These are phyloP conservation scores for Collybia mongolica DNA, from an alignment of 768 basidiomycete genomes.

Conservation along the genomic window DNA sequence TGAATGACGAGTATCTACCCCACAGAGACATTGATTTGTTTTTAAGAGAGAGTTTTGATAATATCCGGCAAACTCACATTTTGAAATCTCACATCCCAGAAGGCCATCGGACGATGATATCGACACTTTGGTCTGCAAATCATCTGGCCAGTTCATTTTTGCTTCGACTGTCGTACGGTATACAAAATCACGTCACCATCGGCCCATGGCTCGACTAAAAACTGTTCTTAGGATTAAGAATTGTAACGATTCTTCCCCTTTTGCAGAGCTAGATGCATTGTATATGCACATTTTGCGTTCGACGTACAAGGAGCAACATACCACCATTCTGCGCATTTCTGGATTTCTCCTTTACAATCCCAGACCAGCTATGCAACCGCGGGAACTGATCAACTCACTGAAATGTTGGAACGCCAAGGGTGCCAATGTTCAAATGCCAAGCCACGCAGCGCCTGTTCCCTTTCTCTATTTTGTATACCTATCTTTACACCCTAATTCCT, in stretches of 20 bases:
- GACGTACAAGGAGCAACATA: background rate
- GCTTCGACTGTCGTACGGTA: conserved; percentile 1
- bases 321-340: background rate
- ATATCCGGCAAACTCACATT: background rate
- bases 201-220: background rate
- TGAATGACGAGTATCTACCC: background rate
- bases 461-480: no score
- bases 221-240: background rate
- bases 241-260: background rate
- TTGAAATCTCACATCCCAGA: background rate
- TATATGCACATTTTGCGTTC: background rate
- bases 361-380: no score
- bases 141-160: conserved; percentile 6
- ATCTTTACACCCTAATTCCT: no score
- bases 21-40: background rate
- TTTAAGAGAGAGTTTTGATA: background rate
- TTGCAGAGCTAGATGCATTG: background rate
- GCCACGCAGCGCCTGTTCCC: no score
- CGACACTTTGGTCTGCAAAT: background rate
- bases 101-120: background rate
- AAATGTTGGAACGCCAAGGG: no score
- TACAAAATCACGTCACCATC: background rate
- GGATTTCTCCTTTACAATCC: background rate
- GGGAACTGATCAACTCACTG: no score
- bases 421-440: no score